These are phyloP conservation scores for Stromatinia cepivora DNA, from an alignment of 2,329 filamentous ascomycete genomes.

Conservation along the genomic window DNA sequence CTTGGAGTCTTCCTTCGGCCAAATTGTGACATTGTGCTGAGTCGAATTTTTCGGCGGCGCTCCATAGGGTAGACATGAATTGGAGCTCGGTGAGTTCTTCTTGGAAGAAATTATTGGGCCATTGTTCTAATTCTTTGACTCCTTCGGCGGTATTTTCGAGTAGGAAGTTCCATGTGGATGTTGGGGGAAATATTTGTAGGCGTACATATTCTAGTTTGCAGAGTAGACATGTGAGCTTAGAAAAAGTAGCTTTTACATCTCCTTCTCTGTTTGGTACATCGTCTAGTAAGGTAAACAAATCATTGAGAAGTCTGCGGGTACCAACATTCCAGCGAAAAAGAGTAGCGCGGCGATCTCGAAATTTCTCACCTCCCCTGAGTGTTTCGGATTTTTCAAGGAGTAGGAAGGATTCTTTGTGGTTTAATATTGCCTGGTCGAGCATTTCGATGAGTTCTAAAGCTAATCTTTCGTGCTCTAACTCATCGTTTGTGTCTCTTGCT, in stretches of 20 bases:
- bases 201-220: constrained; percentile 8
- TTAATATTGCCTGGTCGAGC: not conserved
- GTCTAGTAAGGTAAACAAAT: not conserved
- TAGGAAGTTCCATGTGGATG: not conserved
- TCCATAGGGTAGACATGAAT: not conserved
- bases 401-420: not conserved
- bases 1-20: not conserved
- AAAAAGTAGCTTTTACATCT: not conserved
- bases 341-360: constrained; percentile 11
- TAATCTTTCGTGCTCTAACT: not conserved
- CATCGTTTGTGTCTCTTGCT: not conserved
- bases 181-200: constrained; percentile 8
- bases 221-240: not conserved
- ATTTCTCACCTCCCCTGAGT: not conserved
- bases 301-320: constrained; percentile 8
- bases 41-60: not conserved
- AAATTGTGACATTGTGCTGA: not conserved
- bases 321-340: constrained; percentile 16
- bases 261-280: not conserved
- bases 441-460: not conserved
- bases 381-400: not conserved
- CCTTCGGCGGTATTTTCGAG: not conserved
- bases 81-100: not conserved
- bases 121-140: not conserved
- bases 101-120: not conserved